Evolutionary conservation across 768 basidiomycete genomes (phyloP).

Genomic region (Leccinum fibrillosum): DNA sequence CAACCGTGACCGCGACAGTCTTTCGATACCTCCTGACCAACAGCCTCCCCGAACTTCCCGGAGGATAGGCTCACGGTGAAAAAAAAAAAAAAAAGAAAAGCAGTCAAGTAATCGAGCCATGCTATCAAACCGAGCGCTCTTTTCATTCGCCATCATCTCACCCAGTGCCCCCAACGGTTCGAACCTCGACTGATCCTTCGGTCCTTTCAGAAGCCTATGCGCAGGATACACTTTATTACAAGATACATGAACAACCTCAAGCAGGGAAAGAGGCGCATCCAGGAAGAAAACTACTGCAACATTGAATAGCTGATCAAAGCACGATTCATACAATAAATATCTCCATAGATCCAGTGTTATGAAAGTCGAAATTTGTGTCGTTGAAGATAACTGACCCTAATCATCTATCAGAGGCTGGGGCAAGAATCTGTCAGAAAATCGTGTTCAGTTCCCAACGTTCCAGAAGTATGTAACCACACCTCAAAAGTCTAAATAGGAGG

Average conservation of each 20-base stretch:
- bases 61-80: not conserved
- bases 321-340: constrained; percentile 6
- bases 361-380: constrained; percentile 10
- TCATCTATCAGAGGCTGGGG: not conserved
- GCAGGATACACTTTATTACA: not conserved
- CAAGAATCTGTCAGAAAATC: not conserved
- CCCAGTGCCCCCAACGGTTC: no score
- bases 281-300: constrained; percentile 1
- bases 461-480: not conserved
- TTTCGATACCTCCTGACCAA: no score
- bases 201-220: not conserved
- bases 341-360: not conserved
- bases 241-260: not conserved
- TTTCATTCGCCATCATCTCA: not conserved
- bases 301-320: constrained; percentile 3
- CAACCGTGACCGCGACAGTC: no score
- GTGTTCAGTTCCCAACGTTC: not conserved
- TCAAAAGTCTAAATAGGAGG: constrained; percentile 24
- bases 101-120: not conserved
- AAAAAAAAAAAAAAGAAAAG: not conserved
- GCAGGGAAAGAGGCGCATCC: not conserved
- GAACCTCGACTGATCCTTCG: not conserved
- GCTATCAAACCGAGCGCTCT: not conserved
- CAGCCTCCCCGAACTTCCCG: no score
- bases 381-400: constrained; percentile 1